Percentiles rank a stretch among this genome's conserved stretches.
Conservation (phyloP, 768 basidiomycete genomes). For the Termitomyces eurrhizus region DNA sequence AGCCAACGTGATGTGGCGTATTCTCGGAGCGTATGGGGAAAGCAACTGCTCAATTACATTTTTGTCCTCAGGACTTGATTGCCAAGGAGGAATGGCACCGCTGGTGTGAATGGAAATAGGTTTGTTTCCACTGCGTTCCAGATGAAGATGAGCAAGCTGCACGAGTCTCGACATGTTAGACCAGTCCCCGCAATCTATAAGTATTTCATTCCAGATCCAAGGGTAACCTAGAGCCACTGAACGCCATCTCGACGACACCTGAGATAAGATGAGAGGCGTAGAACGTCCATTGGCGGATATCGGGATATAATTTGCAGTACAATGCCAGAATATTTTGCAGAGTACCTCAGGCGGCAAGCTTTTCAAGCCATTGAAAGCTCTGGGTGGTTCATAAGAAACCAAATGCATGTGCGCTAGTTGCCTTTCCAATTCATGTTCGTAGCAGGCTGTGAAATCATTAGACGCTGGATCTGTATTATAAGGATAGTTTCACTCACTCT, state of each 20-base stretch:
- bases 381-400: background rate
- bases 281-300: background rate
- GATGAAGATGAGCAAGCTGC: constrained; percentile 1
- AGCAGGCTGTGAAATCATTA: background rate
- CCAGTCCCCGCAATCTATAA: constrained; percentile 12
- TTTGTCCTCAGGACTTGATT: background rate
- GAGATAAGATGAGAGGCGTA: background rate
- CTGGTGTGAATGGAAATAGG: constrained; percentile 1
- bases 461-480: background rate
- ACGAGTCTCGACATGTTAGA: constrained; percentile 1
- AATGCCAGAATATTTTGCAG: constrained; percentile 10
- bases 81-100: background rate
- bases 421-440: constrained; percentile 7
- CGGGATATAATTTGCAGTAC: background rate
- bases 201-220: constrained; percentile 10
- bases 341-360: constrained; percentile 10
- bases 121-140: constrained; percentile 1
- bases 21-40: constrained; percentile 1
- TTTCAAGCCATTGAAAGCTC: background rate
- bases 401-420: constrained; percentile 3
- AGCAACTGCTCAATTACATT: background rate
- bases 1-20: constrained; percentile 10
- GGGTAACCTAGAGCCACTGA: constrained; percentile 1
- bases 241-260: constrained; percentile 11
- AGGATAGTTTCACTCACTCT: constrained; percentile 1